Conservation (phyloP, 352 stramenopile genomes). For the Globisporangium carolinianum region DNA sequence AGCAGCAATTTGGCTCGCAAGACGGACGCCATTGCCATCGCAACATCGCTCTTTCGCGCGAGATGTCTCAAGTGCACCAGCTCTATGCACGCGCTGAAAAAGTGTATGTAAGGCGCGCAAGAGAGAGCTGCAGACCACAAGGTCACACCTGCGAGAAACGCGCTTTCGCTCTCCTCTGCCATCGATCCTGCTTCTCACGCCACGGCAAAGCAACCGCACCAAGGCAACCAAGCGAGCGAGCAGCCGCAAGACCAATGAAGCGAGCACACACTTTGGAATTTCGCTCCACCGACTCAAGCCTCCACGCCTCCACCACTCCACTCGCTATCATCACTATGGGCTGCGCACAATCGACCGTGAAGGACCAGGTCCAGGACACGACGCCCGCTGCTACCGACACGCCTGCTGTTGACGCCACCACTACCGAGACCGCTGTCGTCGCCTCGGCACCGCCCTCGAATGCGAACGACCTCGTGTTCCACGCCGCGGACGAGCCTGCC, state of each 20-base stretch:
- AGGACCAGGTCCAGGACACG: slow-evolving; percentile 34
- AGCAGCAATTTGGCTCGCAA: too few species aligned
- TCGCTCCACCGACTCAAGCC: slow-evolving; percentile 4
- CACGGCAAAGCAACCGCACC: too few species aligned
- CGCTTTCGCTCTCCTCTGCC: neutral
- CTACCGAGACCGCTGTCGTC: neutral
- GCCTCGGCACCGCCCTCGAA: neutral
- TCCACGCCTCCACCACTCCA: slow-evolving; percentile 2
- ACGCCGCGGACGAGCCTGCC: neutral
- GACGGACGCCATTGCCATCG: neutral
- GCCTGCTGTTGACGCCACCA: neutral
- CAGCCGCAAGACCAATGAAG: neutral
- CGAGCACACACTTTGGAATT: neutral
- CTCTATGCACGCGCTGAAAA: neutral
- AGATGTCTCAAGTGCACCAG: neutral
- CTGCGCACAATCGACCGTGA: slow-evolving; percentile 56
- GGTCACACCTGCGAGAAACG: neutral
- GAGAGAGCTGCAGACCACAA: neutral
- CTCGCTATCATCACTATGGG: slow-evolving; percentile 25
- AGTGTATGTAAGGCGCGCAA: neutral
- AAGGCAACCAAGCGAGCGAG: neutral
- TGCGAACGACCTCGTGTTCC: slow-evolving; percentile 1
- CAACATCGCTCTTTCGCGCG: neutral
- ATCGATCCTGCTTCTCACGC: neutral
- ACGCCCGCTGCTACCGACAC: neutral